Evolutionary conservation across 2,329 filamentous ascomycete species (phyloP).

Genomic region (Purpureocillium lavendulum): DNA sequence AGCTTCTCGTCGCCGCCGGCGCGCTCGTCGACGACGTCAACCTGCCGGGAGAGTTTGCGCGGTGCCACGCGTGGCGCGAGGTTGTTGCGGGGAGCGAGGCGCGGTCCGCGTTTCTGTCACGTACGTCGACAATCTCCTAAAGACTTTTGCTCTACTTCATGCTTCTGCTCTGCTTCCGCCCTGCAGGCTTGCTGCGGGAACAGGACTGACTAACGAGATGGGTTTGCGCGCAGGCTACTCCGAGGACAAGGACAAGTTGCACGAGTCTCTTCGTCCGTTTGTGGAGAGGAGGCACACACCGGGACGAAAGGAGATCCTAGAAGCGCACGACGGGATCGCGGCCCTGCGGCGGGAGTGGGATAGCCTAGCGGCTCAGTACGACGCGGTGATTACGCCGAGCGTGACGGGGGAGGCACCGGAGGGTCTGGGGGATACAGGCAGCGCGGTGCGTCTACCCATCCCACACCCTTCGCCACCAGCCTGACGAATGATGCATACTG

Average conservation of each 20-base stretch:
- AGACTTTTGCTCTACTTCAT: too few species aligned
- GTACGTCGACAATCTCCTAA: too few species aligned
- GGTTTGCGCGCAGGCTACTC: conserved; percentile 47
- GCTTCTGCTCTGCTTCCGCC: too few species aligned
- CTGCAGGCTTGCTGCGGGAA: too few species aligned
- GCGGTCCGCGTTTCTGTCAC: conserved; percentile 8
- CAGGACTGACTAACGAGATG: conserved; percentile 14
- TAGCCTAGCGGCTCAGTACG: conserved; percentile 39
- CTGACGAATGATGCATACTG: conserved; percentile 25
- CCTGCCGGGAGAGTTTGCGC: conserved; percentile 39
- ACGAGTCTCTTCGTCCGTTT: conserved; percentile 33
- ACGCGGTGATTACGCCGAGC: conserved; percentile 49
- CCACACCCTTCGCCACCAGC: too few species aligned
- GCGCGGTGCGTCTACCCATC: conserved; percentile 29
- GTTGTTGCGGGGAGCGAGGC: conserved; percentile 5
- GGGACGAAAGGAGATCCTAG: conserved; percentile 37
- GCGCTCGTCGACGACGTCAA: conserved; percentile 48
- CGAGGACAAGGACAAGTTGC: conserved; percentile 35
- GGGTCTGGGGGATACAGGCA: conserved; percentile 44
- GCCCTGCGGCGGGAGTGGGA: conserved; percentile 46
- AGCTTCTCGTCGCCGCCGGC: conserved; percentile 34
- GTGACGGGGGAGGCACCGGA: conserved; percentile 50
- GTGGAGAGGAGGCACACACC: conserved; percentile 39
- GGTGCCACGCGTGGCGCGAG: conserved; percentile 38
- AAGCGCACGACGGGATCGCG: conserved; percentile 45